These are phyloP conservation scores for Kalmanozyma brasiliensis DNA, from an alignment of 1,284 basidiomycete genomes.

Conservation along the genomic window DNA sequence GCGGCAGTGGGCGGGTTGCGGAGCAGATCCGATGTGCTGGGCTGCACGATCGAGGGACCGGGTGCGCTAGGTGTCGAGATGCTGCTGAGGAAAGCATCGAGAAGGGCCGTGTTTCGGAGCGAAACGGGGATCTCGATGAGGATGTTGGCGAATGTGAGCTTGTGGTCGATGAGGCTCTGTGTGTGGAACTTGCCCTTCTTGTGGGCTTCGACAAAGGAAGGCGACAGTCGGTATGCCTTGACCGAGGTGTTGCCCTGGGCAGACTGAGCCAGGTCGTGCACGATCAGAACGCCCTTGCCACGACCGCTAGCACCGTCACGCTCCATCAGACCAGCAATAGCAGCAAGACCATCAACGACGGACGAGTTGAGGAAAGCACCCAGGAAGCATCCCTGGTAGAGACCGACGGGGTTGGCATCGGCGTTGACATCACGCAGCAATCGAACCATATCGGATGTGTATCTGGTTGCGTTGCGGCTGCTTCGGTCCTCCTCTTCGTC, in stretches of 20 bases:
- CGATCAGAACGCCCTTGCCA: slow-evolving; percentile 64
- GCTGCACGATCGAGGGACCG: slow-evolving; percentile 62
- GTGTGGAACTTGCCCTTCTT: slow-evolving; percentile 88
- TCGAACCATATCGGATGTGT: slow-evolving; percentile 85
- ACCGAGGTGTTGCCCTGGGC: slow-evolving; percentile 87
- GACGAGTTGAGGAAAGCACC: slow-evolving; percentile 74
- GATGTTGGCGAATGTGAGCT: slow-evolving; percentile 88
- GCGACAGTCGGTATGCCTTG: slow-evolving; percentile 88
- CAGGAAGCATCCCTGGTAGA: slow-evolving; percentile 95
- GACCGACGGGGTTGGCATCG: slow-evolving; percentile 93
- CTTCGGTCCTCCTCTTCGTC: slow-evolving; percentile 62
- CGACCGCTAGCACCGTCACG: slow-evolving; percentile 63
- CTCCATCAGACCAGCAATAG: slow-evolving; percentile 63
- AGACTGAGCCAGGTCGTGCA: slow-evolving; percentile 67
- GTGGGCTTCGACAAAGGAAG: slow-evolving; percentile 85
- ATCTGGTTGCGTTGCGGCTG: slow-evolving; percentile 69
- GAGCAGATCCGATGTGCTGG: slow-evolving; percentile 51
- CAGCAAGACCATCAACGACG: slow-evolving; percentile 79
- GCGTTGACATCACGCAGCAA: slow-evolving; percentile 90
- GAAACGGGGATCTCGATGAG: slow-evolving; percentile 89
- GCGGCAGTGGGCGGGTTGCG: slow-evolving; percentile 59
- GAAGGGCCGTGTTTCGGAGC: slow-evolving; percentile 85
- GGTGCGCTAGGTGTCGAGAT: slow-evolving; percentile 72
- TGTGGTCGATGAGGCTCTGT: slow-evolving; percentile 81
- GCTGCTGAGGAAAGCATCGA: slow-evolving; percentile 84